Conservation (phyloP, 129 eudicot genomes). For the Flaveria ramosissima region DNA sequence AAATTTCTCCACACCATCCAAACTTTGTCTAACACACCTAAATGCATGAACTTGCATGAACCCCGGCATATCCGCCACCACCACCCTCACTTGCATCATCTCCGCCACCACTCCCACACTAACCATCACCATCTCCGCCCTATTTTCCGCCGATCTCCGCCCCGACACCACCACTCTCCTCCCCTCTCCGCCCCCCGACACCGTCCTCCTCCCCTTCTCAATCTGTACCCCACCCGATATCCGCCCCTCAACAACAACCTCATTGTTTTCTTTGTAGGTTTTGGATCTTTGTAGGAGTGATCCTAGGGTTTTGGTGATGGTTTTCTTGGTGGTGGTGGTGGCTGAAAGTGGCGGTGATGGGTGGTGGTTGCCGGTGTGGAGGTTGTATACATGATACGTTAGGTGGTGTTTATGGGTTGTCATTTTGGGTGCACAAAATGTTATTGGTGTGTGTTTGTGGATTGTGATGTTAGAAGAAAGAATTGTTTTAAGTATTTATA, state of each 20-base stretch:
- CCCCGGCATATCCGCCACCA: constrained; percentile 85
- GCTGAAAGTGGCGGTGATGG: constrained; percentile 19
- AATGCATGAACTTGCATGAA: constrained; percentile 93
- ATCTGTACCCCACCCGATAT: neutral
- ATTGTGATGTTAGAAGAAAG: too few relatives aligned
- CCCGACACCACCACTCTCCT: neutral
- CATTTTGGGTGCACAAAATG: constrained; percentile 3
- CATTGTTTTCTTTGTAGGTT: constrained; percentile 28
- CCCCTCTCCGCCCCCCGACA: neutral
- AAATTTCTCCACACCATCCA: constrained; percentile 62
- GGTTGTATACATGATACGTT: constrained; percentile 65
- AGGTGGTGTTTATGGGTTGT: constrained; percentile 38
- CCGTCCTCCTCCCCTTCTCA: constrained; percentile 1
- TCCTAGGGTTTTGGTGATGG: constrained; percentile 28
- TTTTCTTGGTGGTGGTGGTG: constrained; percentile 40
- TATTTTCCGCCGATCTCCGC: constrained; percentile 55
- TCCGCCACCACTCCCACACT: constrained; percentile 45
- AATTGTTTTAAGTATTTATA: too few relatives aligned
- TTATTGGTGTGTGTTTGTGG: too few relatives aligned
- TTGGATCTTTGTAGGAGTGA: constrained; percentile 48
- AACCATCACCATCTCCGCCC: constrained; percentile 44
- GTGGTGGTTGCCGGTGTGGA: constrained; percentile 46
- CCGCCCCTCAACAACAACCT: constrained; percentile 25
- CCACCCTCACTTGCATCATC: constrained; percentile 56
- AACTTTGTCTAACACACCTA: constrained; percentile 63